Conservation (phyloP, 305 asterid species). For the Nicotiana rustica region DNA sequence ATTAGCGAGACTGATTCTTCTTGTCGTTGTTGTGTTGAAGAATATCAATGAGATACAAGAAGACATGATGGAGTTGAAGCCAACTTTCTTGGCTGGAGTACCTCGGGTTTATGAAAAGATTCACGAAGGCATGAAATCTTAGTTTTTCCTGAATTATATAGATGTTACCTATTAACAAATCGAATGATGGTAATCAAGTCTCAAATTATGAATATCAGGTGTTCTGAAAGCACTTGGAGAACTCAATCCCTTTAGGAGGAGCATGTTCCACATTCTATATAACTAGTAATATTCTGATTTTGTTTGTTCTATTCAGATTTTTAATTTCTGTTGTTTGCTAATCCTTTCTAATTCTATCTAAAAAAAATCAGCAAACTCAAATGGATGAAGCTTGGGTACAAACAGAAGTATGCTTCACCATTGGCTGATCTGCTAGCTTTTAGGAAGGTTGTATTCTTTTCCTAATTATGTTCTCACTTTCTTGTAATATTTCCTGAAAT, state of each 20-base stretch:
- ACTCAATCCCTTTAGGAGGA: slow-evolving; percentile 85
- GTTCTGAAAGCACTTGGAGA: slow-evolving; percentile 86
- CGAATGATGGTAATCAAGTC: slow-evolving; percentile 17
- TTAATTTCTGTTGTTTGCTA: background rate
- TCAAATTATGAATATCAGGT: slow-evolving; percentile 51
- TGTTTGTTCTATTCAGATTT: background rate
- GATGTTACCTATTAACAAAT: background rate
- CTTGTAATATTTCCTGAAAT: background rate
- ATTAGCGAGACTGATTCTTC: slow-evolving; percentile 22
- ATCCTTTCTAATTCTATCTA: slow-evolving; percentile 32
- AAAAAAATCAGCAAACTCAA: slow-evolving; percentile 74
- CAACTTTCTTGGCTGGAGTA: slow-evolving; percentile 95
- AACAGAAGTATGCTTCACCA: slow-evolving; percentile 85
- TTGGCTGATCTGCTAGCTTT: slow-evolving; percentile 92
- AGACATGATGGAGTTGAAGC: slow-evolving; percentile 82
- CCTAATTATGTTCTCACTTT: background rate
- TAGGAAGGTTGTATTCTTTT: slow-evolving; percentile 62
- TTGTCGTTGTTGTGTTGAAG: slow-evolving; percentile 46
- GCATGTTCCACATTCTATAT: slow-evolving; percentile 75
- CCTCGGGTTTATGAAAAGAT: slow-evolving; percentile 91
- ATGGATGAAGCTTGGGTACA: slow-evolving; percentile 93
- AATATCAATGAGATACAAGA: slow-evolving; percentile 83
- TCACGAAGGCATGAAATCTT: slow-evolving; percentile 71
- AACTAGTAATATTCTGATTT: slow-evolving; percentile 55
- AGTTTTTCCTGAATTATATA: background rate